Conservation (phyloP, 352 stramenopile species). For the Lagenidium sp. region DNA sequence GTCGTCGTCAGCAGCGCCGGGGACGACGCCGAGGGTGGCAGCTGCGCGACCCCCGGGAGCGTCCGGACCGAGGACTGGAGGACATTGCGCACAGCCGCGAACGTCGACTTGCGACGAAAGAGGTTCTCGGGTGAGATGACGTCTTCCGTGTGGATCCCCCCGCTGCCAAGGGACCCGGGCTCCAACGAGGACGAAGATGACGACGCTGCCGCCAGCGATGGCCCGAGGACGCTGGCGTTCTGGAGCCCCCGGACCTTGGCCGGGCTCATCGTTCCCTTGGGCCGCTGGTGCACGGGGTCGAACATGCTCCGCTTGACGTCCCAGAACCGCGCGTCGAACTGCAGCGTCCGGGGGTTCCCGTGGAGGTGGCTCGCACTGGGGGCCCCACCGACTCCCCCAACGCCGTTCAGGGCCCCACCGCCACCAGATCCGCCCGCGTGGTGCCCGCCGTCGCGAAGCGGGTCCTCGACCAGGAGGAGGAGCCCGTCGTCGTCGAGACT, state of each 20-base stretch:
- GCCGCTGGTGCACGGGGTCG: conserved; percentile 22
- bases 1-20: background rate
- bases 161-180: no score
- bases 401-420: background rate
- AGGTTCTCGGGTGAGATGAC: conserved; percentile 58
- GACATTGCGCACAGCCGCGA: conserved; percentile 47
- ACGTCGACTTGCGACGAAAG: conserved; percentile 57
- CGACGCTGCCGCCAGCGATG: conserved; percentile 7
- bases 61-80: conserved; percentile 41
- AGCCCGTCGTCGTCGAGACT: background rate
- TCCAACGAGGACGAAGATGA: no score
- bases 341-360: conserved; percentile 1
- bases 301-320: conserved; percentile 66
- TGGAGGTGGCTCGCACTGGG: background rate
- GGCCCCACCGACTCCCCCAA: no score
- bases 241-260: conserved; percentile 36
- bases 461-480: conserved; percentile 1
- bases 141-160: conserved; percentile 35
- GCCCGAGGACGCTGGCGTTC: conserved; percentile 24
- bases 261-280: conserved; percentile 28
- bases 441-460: conserved; percentile 3
- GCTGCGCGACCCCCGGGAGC: conserved; percentile 26
- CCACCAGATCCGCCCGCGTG: background rate
- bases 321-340: conserved; percentile 58
- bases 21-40: conserved; percentile 22